Percentiles rank a stretch among this genome's conserved stretches.
These are phyloP conservation scores for Aspergillus tubingensis DNA, from an alignment of 2,329 filamentous ascomycete genomes.

Conservation along the genomic window DNA sequence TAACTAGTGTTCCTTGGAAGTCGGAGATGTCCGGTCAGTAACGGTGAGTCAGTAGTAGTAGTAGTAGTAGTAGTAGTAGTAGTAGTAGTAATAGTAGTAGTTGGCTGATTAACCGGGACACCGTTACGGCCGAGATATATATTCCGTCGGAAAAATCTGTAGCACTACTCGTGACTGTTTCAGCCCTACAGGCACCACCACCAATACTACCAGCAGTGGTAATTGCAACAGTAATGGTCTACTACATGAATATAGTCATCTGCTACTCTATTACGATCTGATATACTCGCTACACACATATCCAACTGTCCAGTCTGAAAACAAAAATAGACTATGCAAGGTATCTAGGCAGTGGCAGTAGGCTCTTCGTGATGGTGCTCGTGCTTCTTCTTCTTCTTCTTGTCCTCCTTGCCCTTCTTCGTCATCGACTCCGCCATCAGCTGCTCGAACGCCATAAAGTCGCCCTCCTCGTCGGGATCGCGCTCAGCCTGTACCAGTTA, in stretches of 20 bases:
- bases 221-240: neutral
- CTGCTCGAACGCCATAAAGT: slow-evolving; percentile 98
- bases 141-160: no score
- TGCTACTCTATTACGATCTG: no score
- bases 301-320: slow-evolving; percentile 6
- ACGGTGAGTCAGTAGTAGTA: no score
- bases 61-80: no score
- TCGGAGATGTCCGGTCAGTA: neutral
- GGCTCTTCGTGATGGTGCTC: slow-evolving; percentile 22
- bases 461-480: slow-evolving; percentile 92
- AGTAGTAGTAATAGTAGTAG: no score
- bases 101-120: no score
- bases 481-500: slow-evolving; percentile 68
- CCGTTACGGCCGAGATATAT: neutral
- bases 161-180: no score
- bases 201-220: no score
- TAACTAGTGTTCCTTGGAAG: neutral
- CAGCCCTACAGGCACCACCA: no score
- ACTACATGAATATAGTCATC: neutral
- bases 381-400: slow-evolving; percentile 64
- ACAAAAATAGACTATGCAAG: slow-evolving; percentile 4
- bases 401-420: slow-evolving; percentile 83
- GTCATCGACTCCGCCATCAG: slow-evolving; percentile 94
- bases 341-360: slow-evolving; percentile 12
- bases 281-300: slow-evolving; percentile 7